phyloP scores from a whole-genome alignment of 169 alveolate species.

The Plasmodium ovale region DNA sequence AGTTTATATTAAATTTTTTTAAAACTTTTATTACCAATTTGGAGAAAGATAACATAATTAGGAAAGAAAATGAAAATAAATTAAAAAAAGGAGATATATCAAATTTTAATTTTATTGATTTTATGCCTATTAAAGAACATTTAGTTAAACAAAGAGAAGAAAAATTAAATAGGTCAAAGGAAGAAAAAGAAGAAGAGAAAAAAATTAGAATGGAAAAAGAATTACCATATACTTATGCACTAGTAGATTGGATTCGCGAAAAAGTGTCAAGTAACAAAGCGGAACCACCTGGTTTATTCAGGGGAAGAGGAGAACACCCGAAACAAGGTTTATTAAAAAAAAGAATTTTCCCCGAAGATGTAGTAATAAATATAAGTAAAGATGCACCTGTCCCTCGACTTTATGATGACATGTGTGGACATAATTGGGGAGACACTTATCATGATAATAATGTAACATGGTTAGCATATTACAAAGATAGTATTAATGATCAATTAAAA shows the following conservation, averaged over 20 bases:
- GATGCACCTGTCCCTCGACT: slow-evolving; percentile 98
- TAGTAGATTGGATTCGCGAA: slow-evolving; percentile 91
- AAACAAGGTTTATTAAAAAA: slow-evolving; percentile 94
- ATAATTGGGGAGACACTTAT: slow-evolving; percentile 96
- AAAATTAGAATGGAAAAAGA: slow-evolving; percentile 86
- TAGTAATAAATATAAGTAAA: slow-evolving; percentile 94
- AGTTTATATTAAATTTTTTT: slow-evolving; percentile 93
- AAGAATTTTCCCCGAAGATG: slow-evolving; percentile 95
- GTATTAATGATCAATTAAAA: slow-evolving; percentile 93
- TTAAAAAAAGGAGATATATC: slow-evolving; percentile 76
- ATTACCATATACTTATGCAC: slow-evolving; percentile 86
- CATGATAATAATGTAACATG: slow-evolving; percentile 97
- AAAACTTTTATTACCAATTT: slow-evolving; percentile 86
- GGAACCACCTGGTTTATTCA: slow-evolving; percentile 99
- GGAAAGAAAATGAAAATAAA: slow-evolving; percentile 80
- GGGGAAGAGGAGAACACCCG: slow-evolving; percentile 99
- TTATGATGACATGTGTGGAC: slow-evolving; percentile 94
- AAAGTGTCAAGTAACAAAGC: slow-evolving; percentile 94
- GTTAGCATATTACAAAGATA: slow-evolving; percentile 96
- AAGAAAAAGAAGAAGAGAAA: slow-evolving; percentile 89
- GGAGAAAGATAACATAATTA: slow-evolving; percentile 82
- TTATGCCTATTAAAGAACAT: slow-evolving; percentile 90
- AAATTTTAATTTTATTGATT: slow-evolving; percentile 90
- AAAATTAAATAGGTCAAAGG: slow-evolving; percentile 84
- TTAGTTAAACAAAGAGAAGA: slow-evolving; percentile 87